Evolutionary conservation across 2,329 filamentous ascomycete species (phyloP).

Genomic region (Aureobasidium sp.): DNA sequence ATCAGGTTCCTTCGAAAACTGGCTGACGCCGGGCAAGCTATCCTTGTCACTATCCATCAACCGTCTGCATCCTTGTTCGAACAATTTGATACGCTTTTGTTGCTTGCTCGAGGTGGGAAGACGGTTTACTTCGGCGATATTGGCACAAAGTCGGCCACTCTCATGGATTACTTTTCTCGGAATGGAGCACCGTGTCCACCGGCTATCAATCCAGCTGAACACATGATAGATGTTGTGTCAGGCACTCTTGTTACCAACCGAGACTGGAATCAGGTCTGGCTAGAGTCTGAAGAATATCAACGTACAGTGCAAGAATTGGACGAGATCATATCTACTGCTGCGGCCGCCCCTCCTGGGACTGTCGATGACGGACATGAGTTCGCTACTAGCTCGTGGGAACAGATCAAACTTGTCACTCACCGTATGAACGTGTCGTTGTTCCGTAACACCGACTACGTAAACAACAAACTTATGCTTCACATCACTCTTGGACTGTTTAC

Average conservation of each 20-base stretch:
- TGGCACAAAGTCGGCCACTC: conserved; percentile 43
- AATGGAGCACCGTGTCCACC: conserved; percentile 71
- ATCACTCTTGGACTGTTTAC: conserved; percentile 57
- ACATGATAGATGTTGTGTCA: conserved; percentile 65
- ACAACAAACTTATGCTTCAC: conserved; percentile 68
- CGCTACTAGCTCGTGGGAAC: conserved; percentile 11
- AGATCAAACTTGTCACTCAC: conserved; percentile 15
- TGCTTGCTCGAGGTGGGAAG: conserved; percentile 48
- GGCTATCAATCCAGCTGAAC: conserved; percentile 78
- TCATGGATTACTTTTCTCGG: conserved; percentile 64
- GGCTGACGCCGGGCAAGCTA: conserved; percentile 50
- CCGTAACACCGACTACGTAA: conserved; percentile 72
- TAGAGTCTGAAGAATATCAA: conserved; percentile 46
- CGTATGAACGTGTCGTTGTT: conserved; percentile 65
- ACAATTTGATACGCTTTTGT: conserved; percentile 48
- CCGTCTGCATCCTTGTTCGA: conserved; percentile 67
- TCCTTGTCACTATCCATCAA: conserved; percentile 54
- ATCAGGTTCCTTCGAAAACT: conserved; percentile 68
- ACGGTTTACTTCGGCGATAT: conserved; percentile 54
- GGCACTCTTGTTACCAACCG: conserved; percentile 46
- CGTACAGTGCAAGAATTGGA: conserved; percentile 38
- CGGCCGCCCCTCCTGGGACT: background rate
- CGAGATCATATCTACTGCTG: conserved; percentile 7
- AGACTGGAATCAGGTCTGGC: conserved; percentile 51
- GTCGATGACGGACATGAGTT: background rate